A percentile compares a stretch with the other conserved stretches of the same genome.
These are phyloP conservation scores for Stemphylium beticola DNA, from an alignment of 2,329 filamentous ascomycete species.

Conservation along the genomic window DNA sequence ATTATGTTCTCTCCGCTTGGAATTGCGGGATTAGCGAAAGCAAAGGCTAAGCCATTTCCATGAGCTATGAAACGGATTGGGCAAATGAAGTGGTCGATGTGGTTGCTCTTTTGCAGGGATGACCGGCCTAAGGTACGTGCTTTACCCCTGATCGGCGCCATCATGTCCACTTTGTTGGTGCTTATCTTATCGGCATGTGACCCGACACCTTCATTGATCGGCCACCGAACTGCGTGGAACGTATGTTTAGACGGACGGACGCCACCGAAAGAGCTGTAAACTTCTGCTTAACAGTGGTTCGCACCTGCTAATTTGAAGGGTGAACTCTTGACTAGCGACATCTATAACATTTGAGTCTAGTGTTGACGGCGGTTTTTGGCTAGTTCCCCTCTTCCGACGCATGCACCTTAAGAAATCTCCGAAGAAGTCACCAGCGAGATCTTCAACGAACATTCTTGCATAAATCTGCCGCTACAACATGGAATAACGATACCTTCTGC, in stretches of 20 bases:
- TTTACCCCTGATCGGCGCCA: slow-evolving; percentile 16
- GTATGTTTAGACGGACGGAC: too few species aligned
- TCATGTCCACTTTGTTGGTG: slow-evolving; percentile 4
- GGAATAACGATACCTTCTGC: background rate
- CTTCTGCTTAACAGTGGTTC: background rate
- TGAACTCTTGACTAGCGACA: background rate
- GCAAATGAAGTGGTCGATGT: slow-evolving; percentile 8
- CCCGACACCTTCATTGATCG: background rate
- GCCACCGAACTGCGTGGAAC: background rate
- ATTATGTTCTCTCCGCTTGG: slow-evolving; percentile 8
- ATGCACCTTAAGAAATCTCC: slow-evolving; percentile 3
- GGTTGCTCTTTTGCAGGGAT: slow-evolving; percentile 2
- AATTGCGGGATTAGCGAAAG: slow-evolving; percentile 2
- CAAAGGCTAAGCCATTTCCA: slow-evolving; percentile 6
- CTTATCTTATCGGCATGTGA: slow-evolving; percentile 11
- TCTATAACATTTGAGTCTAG: background rate
- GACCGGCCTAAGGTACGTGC: slow-evolving; percentile 1
- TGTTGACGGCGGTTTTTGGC: background rate
- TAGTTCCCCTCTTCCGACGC: background rate
- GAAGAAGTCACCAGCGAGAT: background rate
- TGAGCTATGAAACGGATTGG: slow-evolving; percentile 8
- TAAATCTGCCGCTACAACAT: background rate
- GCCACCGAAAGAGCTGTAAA: too few species aligned
- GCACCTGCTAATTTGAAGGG: background rate
- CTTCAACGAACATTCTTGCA: background rate